Conservation (phyloP, 345 rosid species). For the Citrus sinensis region DNA sequence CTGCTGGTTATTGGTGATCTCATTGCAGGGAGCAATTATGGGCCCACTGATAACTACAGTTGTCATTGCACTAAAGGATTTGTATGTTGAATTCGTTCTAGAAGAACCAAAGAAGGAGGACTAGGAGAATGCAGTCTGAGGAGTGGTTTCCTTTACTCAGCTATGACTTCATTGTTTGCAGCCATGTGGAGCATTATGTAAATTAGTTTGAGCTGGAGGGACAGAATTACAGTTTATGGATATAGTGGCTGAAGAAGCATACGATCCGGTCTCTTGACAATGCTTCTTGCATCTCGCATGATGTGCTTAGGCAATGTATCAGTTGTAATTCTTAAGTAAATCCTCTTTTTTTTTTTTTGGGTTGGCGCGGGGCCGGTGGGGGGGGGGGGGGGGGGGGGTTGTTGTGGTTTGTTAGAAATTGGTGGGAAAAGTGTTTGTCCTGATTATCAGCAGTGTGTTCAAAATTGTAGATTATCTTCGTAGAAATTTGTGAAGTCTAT, state of each 20-base stretch:
- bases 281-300: neutral
- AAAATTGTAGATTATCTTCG: constrained; percentile 13
- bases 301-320: neutral
- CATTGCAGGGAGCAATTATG: constrained; percentile 91
- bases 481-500: neutral
- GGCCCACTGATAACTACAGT: constrained; percentile 96
- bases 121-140: constrained; percentile 12
- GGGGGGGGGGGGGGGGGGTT: too few relatives aligned
- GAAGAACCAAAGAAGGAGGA: constrained; percentile 43
- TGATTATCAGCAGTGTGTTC: neutral
- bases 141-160: neutral
- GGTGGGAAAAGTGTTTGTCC: neutral
- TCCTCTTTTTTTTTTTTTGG: neutral
- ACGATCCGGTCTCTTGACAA: neutral
- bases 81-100: constrained; percentile 80
- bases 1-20: neutral
- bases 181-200: constrained; percentile 9
- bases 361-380: too few relatives aligned
- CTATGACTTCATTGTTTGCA: constrained; percentile 6
- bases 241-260: neutral
- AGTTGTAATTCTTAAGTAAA: neutral
- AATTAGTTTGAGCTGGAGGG: constrained; percentile 5
- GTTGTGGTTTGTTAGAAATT: neutral
- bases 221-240: neutral
- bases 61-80: constrained; percentile 84